These are phyloP conservation scores for Pogostemon cablin DNA, from an alignment of 257 asterid genomes.

Conservation along the genomic window DNA sequence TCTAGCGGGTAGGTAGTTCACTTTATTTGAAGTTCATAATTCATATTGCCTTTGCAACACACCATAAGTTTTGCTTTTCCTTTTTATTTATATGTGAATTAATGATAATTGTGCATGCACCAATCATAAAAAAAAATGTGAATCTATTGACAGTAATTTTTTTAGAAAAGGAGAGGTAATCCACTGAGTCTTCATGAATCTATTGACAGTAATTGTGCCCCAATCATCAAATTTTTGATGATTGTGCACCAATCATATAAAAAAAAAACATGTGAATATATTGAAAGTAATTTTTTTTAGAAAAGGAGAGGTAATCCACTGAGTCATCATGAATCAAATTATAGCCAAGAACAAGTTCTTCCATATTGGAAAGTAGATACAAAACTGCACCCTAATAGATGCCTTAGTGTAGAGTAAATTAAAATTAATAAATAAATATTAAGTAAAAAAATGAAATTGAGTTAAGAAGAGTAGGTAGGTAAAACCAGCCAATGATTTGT, in stretches of 20 bases:
- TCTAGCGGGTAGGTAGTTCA: slow-evolving; percentile 16
- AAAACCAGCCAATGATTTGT: background rate
- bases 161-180: background rate
- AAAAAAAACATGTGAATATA: too few species aligned
- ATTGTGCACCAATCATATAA: too few species aligned
- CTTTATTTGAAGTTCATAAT: slow-evolving; percentile 29
- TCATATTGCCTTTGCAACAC: too few species aligned
- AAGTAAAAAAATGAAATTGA: background rate
- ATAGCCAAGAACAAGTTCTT: background rate
- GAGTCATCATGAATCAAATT: background rate
- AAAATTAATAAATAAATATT: background rate
- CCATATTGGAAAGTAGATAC: background rate
- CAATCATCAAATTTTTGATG: too few species aligned
- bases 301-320: background rate
- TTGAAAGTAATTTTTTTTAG: background rate
- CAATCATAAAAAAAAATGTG: too few species aligned
- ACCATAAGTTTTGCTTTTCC: too few species aligned
- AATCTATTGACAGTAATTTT: background rate
- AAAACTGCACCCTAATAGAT: too few species aligned
- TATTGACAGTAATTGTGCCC: too few species aligned
- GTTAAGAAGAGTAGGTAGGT: background rate
- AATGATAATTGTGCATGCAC: too few species aligned
- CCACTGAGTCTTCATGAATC: background rate
- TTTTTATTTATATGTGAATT: too few species aligned
- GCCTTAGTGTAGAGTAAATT: too few species aligned